Base-by-base conservation (phyloP, 108 stramenopile species). In the Mayamaea pseudoterrestris region DNA sequence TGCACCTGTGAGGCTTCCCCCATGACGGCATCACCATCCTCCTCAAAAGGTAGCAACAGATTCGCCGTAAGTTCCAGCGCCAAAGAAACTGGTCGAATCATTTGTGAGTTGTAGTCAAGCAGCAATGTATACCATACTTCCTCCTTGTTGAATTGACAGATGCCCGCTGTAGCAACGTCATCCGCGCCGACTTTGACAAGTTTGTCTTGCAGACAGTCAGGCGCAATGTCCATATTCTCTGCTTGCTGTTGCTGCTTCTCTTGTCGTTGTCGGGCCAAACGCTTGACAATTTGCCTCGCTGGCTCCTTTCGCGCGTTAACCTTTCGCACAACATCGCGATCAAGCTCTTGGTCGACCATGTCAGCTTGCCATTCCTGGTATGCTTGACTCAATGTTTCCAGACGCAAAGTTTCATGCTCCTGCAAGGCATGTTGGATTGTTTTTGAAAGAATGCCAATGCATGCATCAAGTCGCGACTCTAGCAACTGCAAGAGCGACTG, bases 61-160 rank as follows among this genome's bases (percentile, higher is more conserved):
- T 84, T 84, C 22, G 78, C 73, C 1, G 68, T 39, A 25, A 84
- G 35, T 47, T 84, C 82, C 44, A 84, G 43, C 25, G 73, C 63
- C 44, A 84, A 41, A 52, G 74, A 67, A 8, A 47, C 18, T 21
- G 24, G 24, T 20, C 44, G 44, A n/a, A 44, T 44, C 37, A 39
- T 5, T 3, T 14, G 18, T 20, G 37, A 39, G 16, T 39, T 20
- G 18, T 20, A 39, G 20, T 39, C 37, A 14, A 39, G 16, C 18
- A 3, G 5, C n/a, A n/a, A n/a, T n/a, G n/a, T n/a, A 24, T n/a
- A 31, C 24, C 4, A 44, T 46, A 0, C 1, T 30, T 44, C 46
- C 47, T 30, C 50, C 27, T 47, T 27, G n/a, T n/a, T n/a, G n/a
- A n/a, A n/a, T n/a, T n/a, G n/a, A n/a, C n/a, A n/a, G n/a, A n/a